These are phyloP conservation scores for Saccharomycopsis fodiens DNA, from an alignment of 805 yeast genomes.

Conservation along the genomic window DNA sequence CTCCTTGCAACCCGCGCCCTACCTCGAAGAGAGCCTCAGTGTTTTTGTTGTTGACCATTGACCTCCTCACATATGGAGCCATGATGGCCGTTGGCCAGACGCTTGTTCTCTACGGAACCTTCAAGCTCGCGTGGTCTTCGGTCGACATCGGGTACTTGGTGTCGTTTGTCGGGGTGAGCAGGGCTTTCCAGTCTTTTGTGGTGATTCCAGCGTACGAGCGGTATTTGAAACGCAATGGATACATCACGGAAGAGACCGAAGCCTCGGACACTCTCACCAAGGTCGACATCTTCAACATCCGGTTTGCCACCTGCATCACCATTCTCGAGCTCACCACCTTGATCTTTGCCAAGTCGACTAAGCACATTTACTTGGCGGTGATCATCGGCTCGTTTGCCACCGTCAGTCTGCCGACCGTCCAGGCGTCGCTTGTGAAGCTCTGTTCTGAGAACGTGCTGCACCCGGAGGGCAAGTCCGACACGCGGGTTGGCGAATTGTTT, in stretches of 20 bases:
- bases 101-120: conserved; percentile 45
- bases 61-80: conserved; percentile 35
- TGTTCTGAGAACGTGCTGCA: not conserved
- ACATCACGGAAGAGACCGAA: conserved; percentile 24
- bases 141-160: conserved; percentile 48
- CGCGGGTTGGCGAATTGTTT: conserved; percentile 51
- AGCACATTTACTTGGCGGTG: conserved; percentile 29
- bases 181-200: conserved; percentile 41
- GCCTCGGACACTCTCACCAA: conserved; percentile 38
- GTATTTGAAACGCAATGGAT: conserved; percentile 28
- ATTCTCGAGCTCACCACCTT: conserved; percentile 31
- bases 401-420: conserved; percentile 48
- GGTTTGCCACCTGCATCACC: conserved; percentile 26
- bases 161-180: conserved; percentile 41
- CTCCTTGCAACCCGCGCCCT: conserved; percentile 28
- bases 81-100: conserved; percentile 36
- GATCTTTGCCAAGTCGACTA: conserved; percentile 27
- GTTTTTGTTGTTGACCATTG: conserved; percentile 40
- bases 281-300: conserved; percentile 36
- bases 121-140: conserved; percentile 45
- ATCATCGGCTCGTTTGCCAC: conserved; percentile 41
- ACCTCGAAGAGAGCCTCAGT: conserved; percentile 38
- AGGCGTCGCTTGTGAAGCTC: conserved; percentile 50
- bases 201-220: conserved; percentile 43
- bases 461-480: not conserved